A percentile compares a stretch with the other conserved stretches of the same genome.
phyloP scores from a whole-genome alignment of 805 yeast genomes.

The Maudiozyma barnettii region DNA sequence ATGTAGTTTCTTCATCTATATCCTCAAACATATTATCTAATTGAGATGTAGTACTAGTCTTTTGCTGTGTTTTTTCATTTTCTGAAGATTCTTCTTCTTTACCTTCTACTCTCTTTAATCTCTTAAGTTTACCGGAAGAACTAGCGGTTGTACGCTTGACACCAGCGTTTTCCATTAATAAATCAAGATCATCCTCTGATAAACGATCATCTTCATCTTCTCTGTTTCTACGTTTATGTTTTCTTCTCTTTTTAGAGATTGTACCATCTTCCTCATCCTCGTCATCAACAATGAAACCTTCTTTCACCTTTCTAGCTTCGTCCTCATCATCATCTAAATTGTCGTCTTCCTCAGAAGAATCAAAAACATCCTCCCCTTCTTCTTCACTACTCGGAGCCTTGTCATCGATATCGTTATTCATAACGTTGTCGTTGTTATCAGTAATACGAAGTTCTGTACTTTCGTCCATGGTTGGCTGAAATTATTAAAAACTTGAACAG shows the following conservation, averaged over 20 bases:
- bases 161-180: slow-evolving; percentile 85
- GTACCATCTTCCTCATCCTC: slow-evolving; percentile 35
- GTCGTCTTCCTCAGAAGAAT: slow-evolving; percentile 85
- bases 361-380: slow-evolving; percentile 43
- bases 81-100: slow-evolving; percentile 31
- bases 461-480: neutral
- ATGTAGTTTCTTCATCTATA: slow-evolving; percentile 23
- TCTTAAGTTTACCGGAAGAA: slow-evolving; percentile 47
- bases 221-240: slow-evolving; percentile 32
- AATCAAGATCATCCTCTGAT: slow-evolving; percentile 92
- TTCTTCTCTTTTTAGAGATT: slow-evolving; percentile 27
- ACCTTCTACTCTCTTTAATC: slow-evolving; percentile 67
- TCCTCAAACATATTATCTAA: slow-evolving; percentile 37
- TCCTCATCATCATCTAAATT: slow-evolving; percentile 84
- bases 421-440: slow-evolving; percentile 15
- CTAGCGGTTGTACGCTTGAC: slow-evolving; percentile 38
- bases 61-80: slow-evolving; percentile 12
- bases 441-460: slow-evolving; percentile 11
- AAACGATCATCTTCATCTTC: slow-evolving; percentile 53
- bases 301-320: slow-evolving; percentile 71
- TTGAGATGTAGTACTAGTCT: slow-evolving; percentile 15
- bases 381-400: slow-evolving; percentile 33
- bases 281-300: slow-evolving; percentile 91
- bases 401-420: slow-evolving; percentile 31
- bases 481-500: no score